Evolutionary conservation across 2,329 filamentous ascomycete species (phyloP), one percentile per base, ranked within the genome.

Genomic region (Akanthomyces dipterigenus): DNA sequence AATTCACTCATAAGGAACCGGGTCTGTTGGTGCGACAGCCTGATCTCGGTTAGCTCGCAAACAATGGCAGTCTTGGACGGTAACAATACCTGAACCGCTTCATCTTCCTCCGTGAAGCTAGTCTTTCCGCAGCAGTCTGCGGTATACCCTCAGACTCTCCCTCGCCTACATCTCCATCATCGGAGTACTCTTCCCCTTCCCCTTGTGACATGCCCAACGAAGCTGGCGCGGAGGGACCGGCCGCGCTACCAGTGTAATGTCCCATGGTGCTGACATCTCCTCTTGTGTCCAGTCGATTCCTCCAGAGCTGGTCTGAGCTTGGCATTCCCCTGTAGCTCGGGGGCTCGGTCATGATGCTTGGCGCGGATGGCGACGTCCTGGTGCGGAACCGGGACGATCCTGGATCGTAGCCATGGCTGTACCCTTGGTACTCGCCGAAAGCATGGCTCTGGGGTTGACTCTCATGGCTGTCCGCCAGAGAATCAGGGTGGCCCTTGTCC

Each of bases 1-100:
- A 97, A 98, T 73, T 98, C 93, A 75, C 91, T 96, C 91, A 96
- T 96, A 61, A 98, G 79, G 69, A 96, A 98, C 16, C 93, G 88
- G n/a, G 93, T 97, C 80, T 98, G 93, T 69, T 95, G 93, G 74
- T 97, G 93, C 1, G 93, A 96, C 65, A 98, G 86, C 66, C 93
- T 96, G 69, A 40, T 54, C 22, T 36, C 46, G 51, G 42, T 28
- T 31, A 60, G 57, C 48, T 42, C 7, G 4, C 16, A 3, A 14
- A n/a, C 12, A 9, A 40, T 4, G 11, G 20, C 9, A 34, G 20
- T 28, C n/a, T 24, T 3, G 3, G 14, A 5, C n/a, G 9, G 16
- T 3, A 1, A 22, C 34, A 7, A 4, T 80, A 90, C 88, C 89
- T 84, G 71, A 93, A 93, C 62, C 90, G 82, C 79, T 93, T 93